phyloP scores from a whole-genome alignment of 768 basidiomycete genomes.

The Russula brevipes region DNA sequence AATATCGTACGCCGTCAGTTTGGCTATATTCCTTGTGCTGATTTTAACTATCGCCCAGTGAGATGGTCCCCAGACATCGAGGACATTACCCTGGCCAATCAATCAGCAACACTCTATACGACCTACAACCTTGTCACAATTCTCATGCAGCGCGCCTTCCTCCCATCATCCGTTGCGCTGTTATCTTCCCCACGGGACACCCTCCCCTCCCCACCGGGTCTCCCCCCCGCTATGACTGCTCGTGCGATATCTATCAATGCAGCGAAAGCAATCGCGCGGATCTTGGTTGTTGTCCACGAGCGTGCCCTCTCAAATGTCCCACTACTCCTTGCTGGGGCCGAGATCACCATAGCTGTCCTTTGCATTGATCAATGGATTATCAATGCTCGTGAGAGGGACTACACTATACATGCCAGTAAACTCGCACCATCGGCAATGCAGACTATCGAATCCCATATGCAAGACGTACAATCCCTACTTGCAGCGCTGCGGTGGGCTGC shows the following conservation, averaged over 20 bases:
- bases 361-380: constrained; percentile 23
- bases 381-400: constrained; percentile 12
- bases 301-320: constrained; percentile 22
- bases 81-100: constrained; percentile 37
- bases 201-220: neutral
- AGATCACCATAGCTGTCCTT: constrained; percentile 20
- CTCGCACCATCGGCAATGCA: neutral
- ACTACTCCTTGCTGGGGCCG: constrained; percentile 18
- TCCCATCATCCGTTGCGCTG: constrained; percentile 37
- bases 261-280: constrained; percentile 15
- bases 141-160: constrained; percentile 72
- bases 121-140: constrained; percentile 62
- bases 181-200: constrained; percentile 9
- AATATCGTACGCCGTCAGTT: constrained; percentile 27
- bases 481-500: constrained; percentile 21
- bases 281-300: constrained; percentile 16
- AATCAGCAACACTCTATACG: constrained; percentile 41
- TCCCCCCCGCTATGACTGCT: constrained; percentile 14
- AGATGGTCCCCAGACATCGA: constrained; percentile 41
- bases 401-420: neutral
- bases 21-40: neutral
- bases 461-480: constrained; percentile 16
- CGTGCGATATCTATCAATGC: constrained; percentile 20
- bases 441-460: constrained; percentile 14
- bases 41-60: constrained; percentile 27